Evolutionary conservation across 495 filamentous ascomycete species (phyloP).

Genomic region (Parathielavia hyrcaniae): DNA sequence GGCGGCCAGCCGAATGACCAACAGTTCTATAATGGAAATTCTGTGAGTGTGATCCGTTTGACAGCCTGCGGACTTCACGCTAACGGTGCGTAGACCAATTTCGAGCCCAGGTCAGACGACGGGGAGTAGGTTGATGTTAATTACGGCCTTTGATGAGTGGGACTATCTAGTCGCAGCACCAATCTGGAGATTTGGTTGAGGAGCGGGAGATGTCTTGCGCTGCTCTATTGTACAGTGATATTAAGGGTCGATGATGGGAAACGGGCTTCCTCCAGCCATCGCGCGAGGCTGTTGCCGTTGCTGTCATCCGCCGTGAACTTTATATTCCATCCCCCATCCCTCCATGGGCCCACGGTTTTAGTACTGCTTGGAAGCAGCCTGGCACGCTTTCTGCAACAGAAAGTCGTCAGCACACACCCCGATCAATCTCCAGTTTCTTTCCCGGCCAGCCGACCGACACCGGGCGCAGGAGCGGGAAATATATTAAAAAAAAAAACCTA

Average conservation of each 20-base stretch:
- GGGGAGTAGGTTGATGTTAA: slow-evolving; percentile 28
- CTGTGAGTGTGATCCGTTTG: slow-evolving; percentile 49
- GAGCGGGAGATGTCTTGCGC: slow-evolving; percentile 5
- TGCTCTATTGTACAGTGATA: slow-evolving; percentile 9
- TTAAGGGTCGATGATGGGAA: neutral
- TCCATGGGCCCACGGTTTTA: slow-evolving; percentile 38
- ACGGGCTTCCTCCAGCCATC: neutral
- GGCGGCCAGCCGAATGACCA: slow-evolving; percentile 42
- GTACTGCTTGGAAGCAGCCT: slow-evolving; percentile 80
- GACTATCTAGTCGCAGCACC: slow-evolving; percentile 1
- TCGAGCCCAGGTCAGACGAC: slow-evolving; percentile 60
- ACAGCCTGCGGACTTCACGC: neutral
- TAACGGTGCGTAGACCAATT: slow-evolving; percentile 54
- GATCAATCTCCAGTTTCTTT: neutral
- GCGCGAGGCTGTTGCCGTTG: neutral
- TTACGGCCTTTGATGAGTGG: slow-evolving; percentile 17
- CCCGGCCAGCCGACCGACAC: neutral
- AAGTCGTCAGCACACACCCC: slow-evolving; percentile 16
- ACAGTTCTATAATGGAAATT: slow-evolving; percentile 86
- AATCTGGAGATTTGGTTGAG: neutral
- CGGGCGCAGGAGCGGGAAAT: neutral
- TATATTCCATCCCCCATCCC: slow-evolving; percentile 2
- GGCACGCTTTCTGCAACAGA: slow-evolving; percentile 72
- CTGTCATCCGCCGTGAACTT: neutral
- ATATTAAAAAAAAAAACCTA: neutral